Conservation (phyloP, 805 yeast genomes). For the Clavispora fructus region DNA sequence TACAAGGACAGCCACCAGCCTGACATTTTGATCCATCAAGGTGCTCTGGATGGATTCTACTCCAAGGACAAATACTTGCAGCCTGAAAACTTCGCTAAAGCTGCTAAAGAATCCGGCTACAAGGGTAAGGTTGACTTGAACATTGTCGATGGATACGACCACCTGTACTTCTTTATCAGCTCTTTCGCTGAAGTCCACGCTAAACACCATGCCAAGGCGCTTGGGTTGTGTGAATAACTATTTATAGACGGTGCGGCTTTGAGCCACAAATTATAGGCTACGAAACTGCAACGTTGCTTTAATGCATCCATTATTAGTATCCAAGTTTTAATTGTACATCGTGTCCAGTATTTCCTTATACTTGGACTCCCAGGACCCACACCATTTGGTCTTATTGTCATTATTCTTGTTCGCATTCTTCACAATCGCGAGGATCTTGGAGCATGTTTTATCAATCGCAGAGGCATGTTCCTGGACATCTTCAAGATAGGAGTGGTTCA, state of each 20-base stretch:
- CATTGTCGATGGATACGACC: slow-evolving; percentile 81
- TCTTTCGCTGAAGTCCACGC: slow-evolving; percentile 80
- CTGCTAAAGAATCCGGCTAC: slow-evolving; percentile 53
- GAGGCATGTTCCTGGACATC: slow-evolving; percentile 24
- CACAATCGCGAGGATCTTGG: slow-evolving; percentile 32
- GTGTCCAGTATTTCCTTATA: slow-evolving; percentile 23
- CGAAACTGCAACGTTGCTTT: not conserved
- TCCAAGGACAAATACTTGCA: slow-evolving; percentile 55
- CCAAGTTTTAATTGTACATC: slow-evolving; percentile 7
- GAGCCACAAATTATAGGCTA: not conserved
- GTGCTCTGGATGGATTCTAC: slow-evolving; percentile 73
- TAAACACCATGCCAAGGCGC: slow-evolving; percentile 73
- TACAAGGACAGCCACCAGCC: slow-evolving; percentile 51
- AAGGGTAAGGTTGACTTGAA: slow-evolving; percentile 55
- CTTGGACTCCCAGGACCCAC: slow-evolving; percentile 48
- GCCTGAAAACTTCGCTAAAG: slow-evolving; percentile 66
- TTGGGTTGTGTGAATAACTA: slow-evolving; percentile 27
- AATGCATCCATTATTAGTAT: not conserved
- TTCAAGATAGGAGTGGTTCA: slow-evolving; percentile 39
- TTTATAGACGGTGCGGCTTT: not conserved
- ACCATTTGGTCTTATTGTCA: slow-evolving; percentile 54
- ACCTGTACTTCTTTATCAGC: slow-evolving; percentile 81
- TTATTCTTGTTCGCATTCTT: slow-evolving; percentile 44
- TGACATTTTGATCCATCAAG: slow-evolving; percentile 75
- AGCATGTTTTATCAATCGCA: slow-evolving; percentile 22